phyloP scores from a whole-genome alignment of 176 grass and related monocot genomes.

The Triticum aestivum region IWGSC_CS_RefSeq_v2.1 NC_057803.1:16364122-16364621 shows the following conservation, averaged over 20 bases:
- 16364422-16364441: slow-evolving; percentile 25
- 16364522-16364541: slow-evolving; percentile 70
- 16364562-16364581: not conserved
- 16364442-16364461: slow-evolving; percentile 73
- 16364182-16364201: slow-evolving; percentile 23
- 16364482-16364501: slow-evolving; percentile 74
- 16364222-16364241: slow-evolving; percentile 70
- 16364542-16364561: slow-evolving; percentile 22
- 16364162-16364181: slow-evolving; percentile 18
- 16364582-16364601: not conserved
- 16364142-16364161: slow-evolving; percentile 50
- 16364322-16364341: slow-evolving; percentile 40
- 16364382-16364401: slow-evolving; percentile 10
- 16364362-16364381: not conserved
- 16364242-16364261: slow-evolving; percentile 46
- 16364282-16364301: slow-evolving; percentile 75
- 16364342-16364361: not conserved
- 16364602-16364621: slow-evolving; percentile 11
- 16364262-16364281: slow-evolving; percentile 73
- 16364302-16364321: slow-evolving; percentile 64
- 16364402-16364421: slow-evolving; percentile 11
- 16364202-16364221: slow-evolving; percentile 21
- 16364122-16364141: slow-evolving; percentile 92
- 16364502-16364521: slow-evolving; percentile 69
- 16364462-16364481: slow-evolving; percentile 94